These are phyloP conservation scores for Basipetospora chlamydospora DNA, from an alignment of 2,329 filamentous ascomycete species.

Conservation along the genomic window DNA sequence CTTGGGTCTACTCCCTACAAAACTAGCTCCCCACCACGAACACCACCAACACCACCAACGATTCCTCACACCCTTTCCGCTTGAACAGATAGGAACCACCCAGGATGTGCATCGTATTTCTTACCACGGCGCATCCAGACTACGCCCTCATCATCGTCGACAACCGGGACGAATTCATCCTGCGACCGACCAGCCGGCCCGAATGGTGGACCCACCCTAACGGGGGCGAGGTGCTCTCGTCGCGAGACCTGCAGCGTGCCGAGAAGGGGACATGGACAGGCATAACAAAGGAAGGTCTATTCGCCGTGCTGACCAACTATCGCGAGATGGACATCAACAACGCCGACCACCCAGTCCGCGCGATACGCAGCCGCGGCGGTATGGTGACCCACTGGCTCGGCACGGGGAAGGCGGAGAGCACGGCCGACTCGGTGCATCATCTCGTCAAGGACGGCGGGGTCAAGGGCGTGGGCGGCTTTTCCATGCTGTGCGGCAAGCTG, in stretches of 20 bases:
- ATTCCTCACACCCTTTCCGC: too few relatives aligned
- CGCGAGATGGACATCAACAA: slow-evolving; percentile 38
- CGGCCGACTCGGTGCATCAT: slow-evolving; percentile 33
- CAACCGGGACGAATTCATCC: slow-evolving; percentile 63
- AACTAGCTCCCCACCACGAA: too few relatives aligned
- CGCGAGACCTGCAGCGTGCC: slow-evolving; percentile 45
- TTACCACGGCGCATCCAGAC: slow-evolving; percentile 60
- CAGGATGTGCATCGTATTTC: slow-evolving; percentile 66
- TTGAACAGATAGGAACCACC: too few relatives aligned
- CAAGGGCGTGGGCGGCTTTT: slow-evolving; percentile 51
- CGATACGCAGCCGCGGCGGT: slow-evolving; percentile 42
- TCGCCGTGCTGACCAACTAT: slow-evolving; percentile 54
- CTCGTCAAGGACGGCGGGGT: slow-evolving; percentile 38
- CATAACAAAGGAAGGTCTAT: slow-evolving; percentile 41
- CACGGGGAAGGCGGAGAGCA: slow-evolving; percentile 29
- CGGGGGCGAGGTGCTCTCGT: slow-evolving; percentile 36
- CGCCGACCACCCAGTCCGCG: slow-evolving; percentile 35
- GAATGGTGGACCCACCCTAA: slow-evolving; percentile 44
- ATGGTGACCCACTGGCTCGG: slow-evolving; percentile 51
- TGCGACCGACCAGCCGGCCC: slow-evolving; percentile 47
- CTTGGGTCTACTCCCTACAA: too few relatives aligned
- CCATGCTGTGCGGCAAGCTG: slow-evolving; percentile 50
- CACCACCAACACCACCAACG: too few relatives aligned
- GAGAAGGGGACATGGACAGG: slow-evolving; percentile 55
- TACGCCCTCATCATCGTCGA: slow-evolving; percentile 64